Evolutionary conservation across 169 alveolate species (phyloP).

Genomic region (Plasmodium cynomolgi): DNA sequence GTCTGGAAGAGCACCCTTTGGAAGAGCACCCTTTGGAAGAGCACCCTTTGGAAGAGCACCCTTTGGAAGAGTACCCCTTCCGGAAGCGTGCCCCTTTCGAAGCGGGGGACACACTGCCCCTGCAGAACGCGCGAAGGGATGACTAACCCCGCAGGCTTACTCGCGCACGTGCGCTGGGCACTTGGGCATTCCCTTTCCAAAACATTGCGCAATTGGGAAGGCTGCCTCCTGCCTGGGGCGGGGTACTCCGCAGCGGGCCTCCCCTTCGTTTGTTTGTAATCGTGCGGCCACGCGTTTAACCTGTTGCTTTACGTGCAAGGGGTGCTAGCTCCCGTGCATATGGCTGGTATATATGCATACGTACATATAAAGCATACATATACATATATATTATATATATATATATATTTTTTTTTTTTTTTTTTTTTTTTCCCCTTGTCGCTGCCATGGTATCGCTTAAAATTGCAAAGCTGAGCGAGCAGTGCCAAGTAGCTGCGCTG

Average conservation of each 20-base stretch:
- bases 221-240: not conserved
- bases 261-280: not conserved
- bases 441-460: not conserved
- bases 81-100: not conserved
- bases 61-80: not conserved
- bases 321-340: not conserved
- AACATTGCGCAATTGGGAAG: not conserved
- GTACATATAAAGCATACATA: no score
- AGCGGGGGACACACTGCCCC: not conserved
- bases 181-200: not conserved
- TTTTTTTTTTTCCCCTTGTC: not conserved
- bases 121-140: not conserved
- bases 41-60: not conserved
- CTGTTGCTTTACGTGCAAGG: not conserved
- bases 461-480: not conserved
- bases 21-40: no score
- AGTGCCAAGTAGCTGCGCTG: not conserved
- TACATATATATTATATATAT: no score
- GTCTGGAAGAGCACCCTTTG: not conserved
- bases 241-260: not conserved
- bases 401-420: not conserved
- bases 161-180: not conserved
- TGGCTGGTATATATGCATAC: not conserved
- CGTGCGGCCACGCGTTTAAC: not conserved
- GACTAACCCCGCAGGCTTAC: not conserved